These are phyloP conservation scores for Fusarium chlamydosporum DNA, from an alignment of 2,329 filamentous ascomycete species.

Conservation along the genomic window DNA sequence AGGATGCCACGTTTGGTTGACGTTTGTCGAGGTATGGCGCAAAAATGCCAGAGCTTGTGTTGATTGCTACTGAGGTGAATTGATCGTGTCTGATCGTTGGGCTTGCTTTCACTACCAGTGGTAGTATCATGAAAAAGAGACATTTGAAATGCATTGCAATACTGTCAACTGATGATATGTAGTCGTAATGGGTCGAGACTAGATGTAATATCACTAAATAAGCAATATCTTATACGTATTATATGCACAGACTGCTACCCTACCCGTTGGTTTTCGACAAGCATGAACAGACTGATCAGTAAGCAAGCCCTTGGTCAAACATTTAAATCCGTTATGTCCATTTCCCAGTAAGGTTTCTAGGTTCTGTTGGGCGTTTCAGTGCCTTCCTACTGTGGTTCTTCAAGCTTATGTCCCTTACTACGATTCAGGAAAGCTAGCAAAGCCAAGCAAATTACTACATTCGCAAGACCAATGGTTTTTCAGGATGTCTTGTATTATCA, in stretches of 20 bases:
- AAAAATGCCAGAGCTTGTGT: slow-evolving; percentile 41
- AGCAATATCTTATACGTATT: neutral
- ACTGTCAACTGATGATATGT: too few species aligned
- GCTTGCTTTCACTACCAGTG: neutral
- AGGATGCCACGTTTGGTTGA: slow-evolving; percentile 28
- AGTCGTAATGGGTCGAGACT: too few species aligned
- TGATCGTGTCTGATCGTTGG: neutral
- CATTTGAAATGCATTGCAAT: slow-evolving; percentile 8
- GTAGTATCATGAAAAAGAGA: neutral
- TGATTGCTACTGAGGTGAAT: neutral
- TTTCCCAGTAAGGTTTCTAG: neutral
- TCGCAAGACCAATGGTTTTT: too few species aligned
- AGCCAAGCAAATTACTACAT: neutral
- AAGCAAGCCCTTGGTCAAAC: neutral
- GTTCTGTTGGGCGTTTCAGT: accelerated
- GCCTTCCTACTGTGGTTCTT: neutral
- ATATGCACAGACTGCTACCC: accelerated
- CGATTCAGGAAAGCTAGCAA: neutral
- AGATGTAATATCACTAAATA: neutral
- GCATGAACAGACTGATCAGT: neutral
- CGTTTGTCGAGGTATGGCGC: slow-evolving; percentile 13
- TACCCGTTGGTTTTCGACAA: too few species aligned
- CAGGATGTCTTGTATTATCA: neutral
- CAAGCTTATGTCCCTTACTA: slow-evolving; percentile 1
- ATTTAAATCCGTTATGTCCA: slow-evolving; percentile 33